Base-by-base conservation (phyloP, 192 early-diverging fungal genomes). In the Dissophora ornata region DNA sequence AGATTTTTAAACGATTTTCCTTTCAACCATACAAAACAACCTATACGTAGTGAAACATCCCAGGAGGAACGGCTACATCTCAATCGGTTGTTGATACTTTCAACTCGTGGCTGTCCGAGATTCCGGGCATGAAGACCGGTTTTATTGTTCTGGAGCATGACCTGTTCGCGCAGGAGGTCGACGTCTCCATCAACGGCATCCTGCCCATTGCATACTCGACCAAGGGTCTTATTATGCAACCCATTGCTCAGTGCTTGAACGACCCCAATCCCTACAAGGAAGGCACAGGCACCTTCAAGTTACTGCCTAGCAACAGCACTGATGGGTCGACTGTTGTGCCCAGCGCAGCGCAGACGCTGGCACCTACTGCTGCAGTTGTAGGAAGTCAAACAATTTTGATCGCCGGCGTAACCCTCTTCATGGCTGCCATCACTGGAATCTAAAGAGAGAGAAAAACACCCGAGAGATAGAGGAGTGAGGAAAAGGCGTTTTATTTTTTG, bases 131-230 rank as follows among this genome's bases (percentile, higher is more conserved):
- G 57, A 62, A 57, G 25, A 69, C 55, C 8, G 86, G 86, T 42
- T 80, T 81, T 61, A 62, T 86, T 33, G 70, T 78, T 32, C 65
- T 88, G 4, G 71, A 85, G 57, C 86, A 88, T 46, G 86, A 88
- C 62, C 22, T 88, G 8, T 83, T 80, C 47, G 33, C 49, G 26
- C 53, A 66, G 33, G 81, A 83, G 48, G 84, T 88, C 13, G 67
- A 82, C 40, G 82, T 83, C 24, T 74, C 86, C 16, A 63, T 81
- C 16, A 25, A 40, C 13, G 59, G 69, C 16, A 51, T 80, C 29
- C 29, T 68, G n/a, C 64, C 54, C 5, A 25, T 71, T 33, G 69
- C 60, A 1, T 73, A 59, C 36, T 15, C 47, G 8, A 48, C 41
- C 30, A 71, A 57, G 46, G 44, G 49, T 1, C 32, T 80, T 33